These are phyloP conservation scores for Hyparrhenia diplandra DNA, from an alignment of 176 grass and related monocot genomes.

Conservation along the genomic window DNA sequence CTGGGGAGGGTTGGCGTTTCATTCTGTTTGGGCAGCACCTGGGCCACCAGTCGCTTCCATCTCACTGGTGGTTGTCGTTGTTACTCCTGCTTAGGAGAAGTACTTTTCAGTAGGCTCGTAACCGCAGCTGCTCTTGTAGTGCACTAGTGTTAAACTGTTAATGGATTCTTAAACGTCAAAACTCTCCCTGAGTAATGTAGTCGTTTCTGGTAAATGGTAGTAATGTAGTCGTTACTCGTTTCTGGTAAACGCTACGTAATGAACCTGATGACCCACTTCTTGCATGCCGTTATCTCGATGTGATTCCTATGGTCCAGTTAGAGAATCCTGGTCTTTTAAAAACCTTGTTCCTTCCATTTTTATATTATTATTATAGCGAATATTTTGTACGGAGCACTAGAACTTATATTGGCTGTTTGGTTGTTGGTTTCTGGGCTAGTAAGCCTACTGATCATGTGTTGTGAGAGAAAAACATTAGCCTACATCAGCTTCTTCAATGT, in stretches of 20 bases:
- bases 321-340: not conserved
- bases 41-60: not conserved
- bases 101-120: not conserved
- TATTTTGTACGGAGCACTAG: not conserved
- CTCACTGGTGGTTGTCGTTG: not conserved
- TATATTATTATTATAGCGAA: not conserved
- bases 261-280: not conserved
- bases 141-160: not conserved
- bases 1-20: not conserved
- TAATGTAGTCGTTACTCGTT: no score
- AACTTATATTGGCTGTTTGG: no score
- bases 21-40: not conserved
- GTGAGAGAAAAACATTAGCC: no score
- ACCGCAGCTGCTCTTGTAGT: not conserved
- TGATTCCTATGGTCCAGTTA: not conserved
- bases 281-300: not conserved
- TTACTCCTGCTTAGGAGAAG: not conserved
- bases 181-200: not conserved
- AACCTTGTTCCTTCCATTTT: not conserved
- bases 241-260: not conserved
- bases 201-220: not conserved
- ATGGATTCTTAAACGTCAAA: not conserved
- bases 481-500: no score
- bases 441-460: no score
- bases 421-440: no score